phyloP scores from a whole-genome alignment of 306 rosid genomes.

The Spatholobus suberectus region DNA sequence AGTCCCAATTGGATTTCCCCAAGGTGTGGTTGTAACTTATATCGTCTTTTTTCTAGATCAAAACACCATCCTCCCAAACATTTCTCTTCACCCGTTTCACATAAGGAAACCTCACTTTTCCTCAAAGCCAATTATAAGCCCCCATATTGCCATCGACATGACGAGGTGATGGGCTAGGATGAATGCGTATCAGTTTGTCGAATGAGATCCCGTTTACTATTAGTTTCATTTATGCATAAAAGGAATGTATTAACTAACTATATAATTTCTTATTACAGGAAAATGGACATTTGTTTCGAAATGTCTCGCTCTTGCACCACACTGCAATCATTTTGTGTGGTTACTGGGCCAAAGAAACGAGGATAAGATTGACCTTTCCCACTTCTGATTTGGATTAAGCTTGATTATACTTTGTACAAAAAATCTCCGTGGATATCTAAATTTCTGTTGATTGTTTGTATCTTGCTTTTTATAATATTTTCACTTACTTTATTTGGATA shows the following conservation, averaged over 20 bases:
- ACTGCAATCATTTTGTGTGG: constrained; percentile 40
- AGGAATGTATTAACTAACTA: constrained; percentile 37
- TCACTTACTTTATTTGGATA: constrained; percentile 37
- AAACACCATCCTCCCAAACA: constrained; percentile 5
- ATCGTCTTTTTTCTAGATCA: constrained; percentile 26
- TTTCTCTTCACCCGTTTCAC: not conserved
- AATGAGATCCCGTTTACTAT: not conserved
- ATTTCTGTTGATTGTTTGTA: constrained; percentile 28
- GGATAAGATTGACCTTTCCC: constrained; percentile 48
- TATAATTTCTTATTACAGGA: not conserved
- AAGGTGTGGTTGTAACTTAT: constrained; percentile 27
- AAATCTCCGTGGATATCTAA: constrained; percentile 27
- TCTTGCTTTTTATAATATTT: constrained; percentile 25
- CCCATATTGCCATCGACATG: constrained; percentile 10
- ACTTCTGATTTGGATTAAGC: constrained; percentile 4
- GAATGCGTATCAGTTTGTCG: constrained; percentile 30
- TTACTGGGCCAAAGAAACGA: not conserved
- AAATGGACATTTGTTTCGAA: constrained; percentile 18
- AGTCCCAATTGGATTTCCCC: constrained; percentile 28
- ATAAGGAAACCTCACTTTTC: constrained; percentile 20
- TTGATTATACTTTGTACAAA: constrained; percentile 19
- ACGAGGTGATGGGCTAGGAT: constrained; percentile 32
- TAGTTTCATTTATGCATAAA: constrained; percentile 24
- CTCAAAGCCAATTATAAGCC: constrained; percentile 22
- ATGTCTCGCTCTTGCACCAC: not conserved